Evolutionary conservation across 2,329 filamentous ascomycete species (phyloP), one percentile per base, ranked within the genome.

Genomic region (Knufia fluminis): DNA sequence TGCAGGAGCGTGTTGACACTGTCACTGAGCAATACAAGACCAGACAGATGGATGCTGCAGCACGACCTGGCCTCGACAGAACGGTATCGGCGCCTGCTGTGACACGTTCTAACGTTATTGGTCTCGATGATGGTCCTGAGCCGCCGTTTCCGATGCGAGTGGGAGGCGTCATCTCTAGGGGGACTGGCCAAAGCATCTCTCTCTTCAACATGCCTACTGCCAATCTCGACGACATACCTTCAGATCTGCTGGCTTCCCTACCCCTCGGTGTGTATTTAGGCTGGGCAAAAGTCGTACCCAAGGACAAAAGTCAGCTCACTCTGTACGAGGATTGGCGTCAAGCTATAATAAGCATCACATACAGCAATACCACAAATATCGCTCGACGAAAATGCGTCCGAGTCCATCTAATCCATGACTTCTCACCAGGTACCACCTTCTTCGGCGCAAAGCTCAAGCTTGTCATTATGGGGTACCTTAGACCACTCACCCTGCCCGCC

Each of bases 201-300:
- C 63, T 71, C 32, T 63, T 74, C 4, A 72, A 72, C 0, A 66
- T 74, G 1, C 76, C 78, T 0, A 79, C 75, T 0, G 74, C 79
- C 0, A 79, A 75, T 51, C 62, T 85, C 1, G 57, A 59, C 0
- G 71, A 69, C 8, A 67, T 83, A 0, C 68, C 77, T 0, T 73
- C 75, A 22, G 70, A 76, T 28, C 61, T 83, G 35, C 67, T 71
- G 19, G 65, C 76, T 53, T 72, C 75, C 2, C 68, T 85, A 44
- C n/a, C 45, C 2, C 66, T 69, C 10, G 83, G 82, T 0, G 72
- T 82, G 4, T 86, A 82, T 58, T 79, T 82, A 33, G 81, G 79
- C 2, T 86, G 82, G 82, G 76, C 74, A 0, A 65, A 72, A 1
- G 57, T 79, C 1, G 45, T 22, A 19, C 53, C 71, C 1, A 64